Conservation (phyloP, 148 eudicot genomes). For the Camellia sinensis region DNA sequence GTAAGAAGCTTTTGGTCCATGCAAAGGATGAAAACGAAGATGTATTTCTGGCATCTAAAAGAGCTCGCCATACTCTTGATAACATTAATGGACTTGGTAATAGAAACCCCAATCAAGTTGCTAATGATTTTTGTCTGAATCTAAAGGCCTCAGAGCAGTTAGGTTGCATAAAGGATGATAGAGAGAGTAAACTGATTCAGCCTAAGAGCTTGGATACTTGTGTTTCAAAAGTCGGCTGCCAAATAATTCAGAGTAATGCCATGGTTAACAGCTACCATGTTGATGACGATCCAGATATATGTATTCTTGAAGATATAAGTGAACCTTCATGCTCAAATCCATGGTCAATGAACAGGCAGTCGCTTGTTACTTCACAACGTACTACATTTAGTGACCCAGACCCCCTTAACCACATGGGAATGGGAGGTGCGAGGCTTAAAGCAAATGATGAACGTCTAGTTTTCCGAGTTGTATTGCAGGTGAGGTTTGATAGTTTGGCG, state of each 20-base stretch:
- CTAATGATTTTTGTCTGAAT: conserved; percentile 18
- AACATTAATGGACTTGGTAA: conserved; percentile 10
- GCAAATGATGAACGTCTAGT: conserved; percentile 55
- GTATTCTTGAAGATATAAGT: conserved; percentile 68
- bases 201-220: conserved; percentile 20
- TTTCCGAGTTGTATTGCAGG: conserved; percentile 67
- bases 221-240: conserved; percentile 23
- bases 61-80: conserved; percentile 26
- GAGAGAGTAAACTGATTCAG: conserved; percentile 16
- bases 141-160: conserved; percentile 12
- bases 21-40: conserved; percentile 21
- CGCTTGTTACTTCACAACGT: conserved; percentile 29
- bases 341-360: conserved; percentile 23
- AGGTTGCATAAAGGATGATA: conserved; percentile 28
- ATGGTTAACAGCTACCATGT: conserved; percentile 24
- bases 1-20: conserved; percentile 16
- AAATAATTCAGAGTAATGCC: conserved; percentile 26
- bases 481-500: conserved; percentile 13
- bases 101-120: conserved; percentile 9
- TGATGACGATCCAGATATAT: conserved; percentile 59
- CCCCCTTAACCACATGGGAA: conserved; percentile 31
- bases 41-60: conserved; percentile 20
- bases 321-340: conserved; percentile 28
- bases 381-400: conserved; percentile 20
- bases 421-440: conserved; percentile 36